Evolutionary conservation across 2,329 filamentous ascomycete species (phyloP).

Genomic region (Sporothrix humicola): DNA sequence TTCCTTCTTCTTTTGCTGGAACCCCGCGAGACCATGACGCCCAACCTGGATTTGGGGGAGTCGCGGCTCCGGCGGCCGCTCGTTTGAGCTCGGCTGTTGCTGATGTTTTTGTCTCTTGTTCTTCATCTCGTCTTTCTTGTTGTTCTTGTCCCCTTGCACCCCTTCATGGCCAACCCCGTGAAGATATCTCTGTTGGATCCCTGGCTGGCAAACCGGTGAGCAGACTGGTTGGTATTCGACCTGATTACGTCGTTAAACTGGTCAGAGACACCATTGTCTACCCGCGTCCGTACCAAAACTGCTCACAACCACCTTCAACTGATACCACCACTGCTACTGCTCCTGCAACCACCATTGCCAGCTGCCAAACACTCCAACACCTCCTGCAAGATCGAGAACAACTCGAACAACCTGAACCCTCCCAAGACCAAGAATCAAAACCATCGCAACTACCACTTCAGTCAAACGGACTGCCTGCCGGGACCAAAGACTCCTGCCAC

Average conservation of each 20-base stretch:
- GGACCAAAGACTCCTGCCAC: slow-evolving; percentile 18
- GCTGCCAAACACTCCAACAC: neutral
- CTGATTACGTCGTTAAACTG: slow-evolving; percentile 36
- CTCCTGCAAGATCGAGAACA: slow-evolving; percentile 11
- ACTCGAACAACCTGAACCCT: neutral
- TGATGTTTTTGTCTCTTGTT: slow-evolving; percentile 21
- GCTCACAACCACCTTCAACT: neutral
- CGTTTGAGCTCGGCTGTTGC: slow-evolving; percentile 13
- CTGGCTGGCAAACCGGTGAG: no score
- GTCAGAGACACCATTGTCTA: slow-evolving; percentile 28
- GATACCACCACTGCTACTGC: neutral
- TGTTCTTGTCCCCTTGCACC: slow-evolving; percentile 47
- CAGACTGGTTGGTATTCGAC: slow-evolving; percentile 24
- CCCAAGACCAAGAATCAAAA: neutral
- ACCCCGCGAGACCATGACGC: slow-evolving; percentile 12
- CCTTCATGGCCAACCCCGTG: no score
- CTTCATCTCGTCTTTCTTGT: slow-evolving; percentile 41
- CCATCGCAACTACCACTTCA: neutral
- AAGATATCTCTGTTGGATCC: no score
- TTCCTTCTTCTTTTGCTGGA: no score
- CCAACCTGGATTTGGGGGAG: slow-evolving; percentile 11
- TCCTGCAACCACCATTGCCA: slow-evolving; percentile 13
- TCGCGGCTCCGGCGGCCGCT: slow-evolving; percentile 14
- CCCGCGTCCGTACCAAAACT: slow-evolving; percentile 11
- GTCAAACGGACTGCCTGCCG: slow-evolving; percentile 22